Conservation (phyloP, 805 yeast genomes). For the Debaryomyces tyrocola region DNA sequence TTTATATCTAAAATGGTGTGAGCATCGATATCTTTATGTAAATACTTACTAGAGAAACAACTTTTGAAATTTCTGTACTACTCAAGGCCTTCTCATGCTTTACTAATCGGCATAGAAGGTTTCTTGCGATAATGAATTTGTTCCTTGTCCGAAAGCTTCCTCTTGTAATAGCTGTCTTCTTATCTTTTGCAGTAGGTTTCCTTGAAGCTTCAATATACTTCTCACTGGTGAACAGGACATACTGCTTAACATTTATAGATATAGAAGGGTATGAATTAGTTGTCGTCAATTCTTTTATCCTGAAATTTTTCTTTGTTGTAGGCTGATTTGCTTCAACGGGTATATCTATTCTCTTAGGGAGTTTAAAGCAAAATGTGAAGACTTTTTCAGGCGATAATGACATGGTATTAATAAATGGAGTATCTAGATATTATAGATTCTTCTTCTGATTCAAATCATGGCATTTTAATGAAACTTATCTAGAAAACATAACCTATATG, state of each 20-base stretch:
- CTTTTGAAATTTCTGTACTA: constrained; percentile 9
- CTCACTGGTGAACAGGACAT: constrained; percentile 1
- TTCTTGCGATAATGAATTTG: constrained; percentile 20
- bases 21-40: not conserved
- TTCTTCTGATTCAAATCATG: too few relatives aligned
- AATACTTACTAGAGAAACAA: constrained; percentile 11
- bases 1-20: too few relatives aligned
- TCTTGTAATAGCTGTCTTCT: not conserved
- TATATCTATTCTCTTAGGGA: constrained; percentile 1
- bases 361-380: constrained; percentile 2
- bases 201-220: constrained; percentile 5
- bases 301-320: not conserved
- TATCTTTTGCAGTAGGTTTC: not conserved
- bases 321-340: not conserved
- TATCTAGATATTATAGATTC: too few relatives aligned
- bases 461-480: too few relatives aligned
- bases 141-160: constrained; percentile 14
- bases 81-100: constrained; percentile 5
- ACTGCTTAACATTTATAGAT: constrained; percentile 4
- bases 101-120: constrained; percentile 12
- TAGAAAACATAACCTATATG: too few relatives aligned
- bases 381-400: not conserved
- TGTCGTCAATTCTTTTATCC: constrained; percentile 3
- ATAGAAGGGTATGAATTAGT: constrained; percentile 7
- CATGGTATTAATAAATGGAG: not conserved